Evolutionary conservation across 129 eudicot genomes (phyloP).

Genomic region (Centella asiatica): DNA sequence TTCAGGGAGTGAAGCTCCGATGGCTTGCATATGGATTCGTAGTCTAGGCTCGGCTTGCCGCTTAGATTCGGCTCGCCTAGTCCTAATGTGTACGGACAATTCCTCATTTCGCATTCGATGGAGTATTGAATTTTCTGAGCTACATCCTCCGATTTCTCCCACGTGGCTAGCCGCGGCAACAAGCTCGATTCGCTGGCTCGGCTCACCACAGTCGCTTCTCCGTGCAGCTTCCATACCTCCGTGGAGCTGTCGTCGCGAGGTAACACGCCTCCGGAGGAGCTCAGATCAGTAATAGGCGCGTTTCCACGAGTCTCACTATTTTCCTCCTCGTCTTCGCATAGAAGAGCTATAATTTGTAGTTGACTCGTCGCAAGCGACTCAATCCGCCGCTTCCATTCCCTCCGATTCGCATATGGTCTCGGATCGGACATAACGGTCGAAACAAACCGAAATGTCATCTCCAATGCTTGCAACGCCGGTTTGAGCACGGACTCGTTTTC

Average conservation of each 20-base stretch:
- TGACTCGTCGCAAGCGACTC: conserved; percentile 48
- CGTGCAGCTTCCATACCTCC: conserved; percentile 63
- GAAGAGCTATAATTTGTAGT: conserved; percentile 48
- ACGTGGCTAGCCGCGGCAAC: conserved; percentile 72
- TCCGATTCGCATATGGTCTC: conserved; percentile 53
- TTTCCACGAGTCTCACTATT: conserved; percentile 22
- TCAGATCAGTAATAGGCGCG: conserved; percentile 42
- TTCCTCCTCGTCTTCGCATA: conserved; percentile 53
- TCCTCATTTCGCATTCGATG: conserved; percentile 63
- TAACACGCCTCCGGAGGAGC: conserved; percentile 32
- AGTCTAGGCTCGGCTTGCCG: conserved; percentile 67
- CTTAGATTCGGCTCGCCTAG: conserved; percentile 72
- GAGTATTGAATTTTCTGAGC: conserved; percentile 45
- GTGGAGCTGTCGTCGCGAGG: conserved; percentile 55
- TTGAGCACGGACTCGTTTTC: conserved; percentile 28
- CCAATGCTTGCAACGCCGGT: conserved; percentile 46
- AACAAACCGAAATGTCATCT: conserved; percentile 46
- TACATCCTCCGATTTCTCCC: conserved; percentile 48
- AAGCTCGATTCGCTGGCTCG: conserved; percentile 65
- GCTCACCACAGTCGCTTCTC: conserved; percentile 48
- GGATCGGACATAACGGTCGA: conserved; percentile 51
- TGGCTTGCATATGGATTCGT: conserved; percentile 64
- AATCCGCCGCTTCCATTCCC: conserved; percentile 71
- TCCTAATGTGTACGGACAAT: conserved; percentile 68
- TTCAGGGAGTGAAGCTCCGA: conserved; percentile 45